Evolutionary conservation across 202 grass and related monocot species (phyloP).

Genomic region (Bolboschoenoplectus hybrid): DNA sequence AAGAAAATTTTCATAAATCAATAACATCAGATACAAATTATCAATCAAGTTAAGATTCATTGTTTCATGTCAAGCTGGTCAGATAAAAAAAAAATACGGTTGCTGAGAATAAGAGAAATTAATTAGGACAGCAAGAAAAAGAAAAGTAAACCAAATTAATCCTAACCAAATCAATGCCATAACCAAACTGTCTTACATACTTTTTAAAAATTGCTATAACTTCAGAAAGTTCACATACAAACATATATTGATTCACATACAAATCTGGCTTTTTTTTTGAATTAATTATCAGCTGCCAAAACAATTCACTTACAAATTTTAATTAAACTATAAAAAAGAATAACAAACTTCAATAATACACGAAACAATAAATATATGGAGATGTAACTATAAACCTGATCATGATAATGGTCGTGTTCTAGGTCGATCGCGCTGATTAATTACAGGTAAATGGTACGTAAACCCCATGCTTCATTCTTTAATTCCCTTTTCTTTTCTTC

Average conservation of each 20-base stretch:
- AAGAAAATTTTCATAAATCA: no score
- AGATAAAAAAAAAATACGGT: background rate
- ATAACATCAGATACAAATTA: no score
- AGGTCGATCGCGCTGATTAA: background rate
- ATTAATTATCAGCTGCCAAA: background rate
- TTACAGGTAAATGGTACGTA: background rate
- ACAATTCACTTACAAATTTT: background rate
- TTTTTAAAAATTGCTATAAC: background rate
- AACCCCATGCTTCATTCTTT: background rate
- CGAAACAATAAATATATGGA: background rate
- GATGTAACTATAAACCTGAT: slow-evolving; percentile 6
- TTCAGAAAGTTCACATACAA: slow-evolving; percentile 15
- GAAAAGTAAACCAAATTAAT: background rate
- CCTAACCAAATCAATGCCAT: background rate
- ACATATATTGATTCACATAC: background rate
- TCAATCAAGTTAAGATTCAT: no score
- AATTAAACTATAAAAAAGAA: background rate
- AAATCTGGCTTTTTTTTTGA: background rate
- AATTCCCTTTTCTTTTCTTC: background rate
- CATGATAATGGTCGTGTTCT: background rate
- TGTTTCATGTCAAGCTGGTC: background rate
- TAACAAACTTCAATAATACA: background rate
- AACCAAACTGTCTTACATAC: background rate
- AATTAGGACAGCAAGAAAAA: background rate
- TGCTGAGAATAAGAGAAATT: background rate